Base-by-base conservation (phyloP, 257 asterid genomes). In the Primulina tabacum region DNA sequence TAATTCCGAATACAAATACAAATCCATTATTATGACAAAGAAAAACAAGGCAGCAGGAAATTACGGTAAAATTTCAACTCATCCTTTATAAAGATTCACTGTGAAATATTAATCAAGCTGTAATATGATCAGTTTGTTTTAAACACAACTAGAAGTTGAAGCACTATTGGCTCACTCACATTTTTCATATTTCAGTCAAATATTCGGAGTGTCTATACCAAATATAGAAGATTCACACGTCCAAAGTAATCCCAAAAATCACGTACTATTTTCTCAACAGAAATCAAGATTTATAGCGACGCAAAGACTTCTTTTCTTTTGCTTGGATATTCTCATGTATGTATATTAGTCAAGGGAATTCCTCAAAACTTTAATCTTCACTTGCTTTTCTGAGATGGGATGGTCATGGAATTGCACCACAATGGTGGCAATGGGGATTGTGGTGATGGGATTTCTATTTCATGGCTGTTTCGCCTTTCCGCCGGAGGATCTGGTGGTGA, bases 401-500 rank as follows among this genome's bases (percentile, higher is more conserved):
- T 10, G 73, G 68, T 64, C 73, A 80, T 78, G 86, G 89, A 71
- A 74, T 78, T 65, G 53, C 53, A 43, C 70, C 75, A 85, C 82
- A 70, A 38, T 69, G 57, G 77, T 67, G 57, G 76, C 77, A 20
- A 28, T 28, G 30, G 30, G 3, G 30, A 3, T 28, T 28, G 6
- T 71, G 75, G 79, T 82, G 78, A 65, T 69, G 64, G 82, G 84
- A 20, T 33, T 83, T 53, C 60, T 87, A 72, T 77, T 82, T 62
- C 80, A 84, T 38, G 65, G 84, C 24, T 89, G 75, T 29, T 77
- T 76, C 75, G 90, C 93, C 59, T 85, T 78, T 63, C 96, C 95
- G 58, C 84, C 75, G 75, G 90, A 88, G 83, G 94, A 90, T 77
- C 77, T 92, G 30, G 97, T 92, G 73, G 83, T 63, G 75, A 75